Evolutionary conservation across 129 eudicot genomes (phyloP), one percentile per base, ranked within the genome.

Genomic region (Ambrosia artemisiifolia): DNA sequence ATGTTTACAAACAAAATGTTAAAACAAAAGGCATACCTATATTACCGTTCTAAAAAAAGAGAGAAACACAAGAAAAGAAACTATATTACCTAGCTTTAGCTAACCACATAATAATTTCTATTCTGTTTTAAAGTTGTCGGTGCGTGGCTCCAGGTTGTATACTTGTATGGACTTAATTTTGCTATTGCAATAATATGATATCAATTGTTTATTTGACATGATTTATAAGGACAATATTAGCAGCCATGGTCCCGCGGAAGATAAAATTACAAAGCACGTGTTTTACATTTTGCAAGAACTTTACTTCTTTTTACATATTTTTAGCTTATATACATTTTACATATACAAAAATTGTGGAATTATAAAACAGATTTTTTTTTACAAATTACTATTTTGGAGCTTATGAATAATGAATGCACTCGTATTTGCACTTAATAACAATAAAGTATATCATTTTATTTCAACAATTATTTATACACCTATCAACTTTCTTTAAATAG

Each of bases 151-250:
- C 11, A 17, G 34, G 12, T 19, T 12, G n/a, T 62, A 3, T 35
- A 16, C 5, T 19, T 12, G n/a, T 62, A 3, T 35, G 35, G n/a
- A 64, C 18, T 64, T 64, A 19, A 51, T 65, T 42, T 43, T 65
- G 70, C 70, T 65, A 42, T 65, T 65, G 53, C 24, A 43, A 65
- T n/a, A 14, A n/a, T 13, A 48, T 48, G 13, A 48, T 12, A 48
- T 14, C 54, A 14, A 4, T n/a, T 47, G 53, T 50, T 16, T 50
- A 10, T 50, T 50, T 50, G 57, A 17, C 57, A 50, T 16, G 9
- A 50, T 50, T 50, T 0, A 16, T 50, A 50, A 5, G 57, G 57
- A 50, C 57, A 50, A 50, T 50, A 51, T 51, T 51, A 11, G 11
- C 20, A 17, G 28, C 28, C 54, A 11, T 14, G 50, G 4, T 46